Evolutionary conservation across 2,329 filamentous ascomycete genomes (phyloP).

Genomic region (Colletotrichum truncatum): DNA sequence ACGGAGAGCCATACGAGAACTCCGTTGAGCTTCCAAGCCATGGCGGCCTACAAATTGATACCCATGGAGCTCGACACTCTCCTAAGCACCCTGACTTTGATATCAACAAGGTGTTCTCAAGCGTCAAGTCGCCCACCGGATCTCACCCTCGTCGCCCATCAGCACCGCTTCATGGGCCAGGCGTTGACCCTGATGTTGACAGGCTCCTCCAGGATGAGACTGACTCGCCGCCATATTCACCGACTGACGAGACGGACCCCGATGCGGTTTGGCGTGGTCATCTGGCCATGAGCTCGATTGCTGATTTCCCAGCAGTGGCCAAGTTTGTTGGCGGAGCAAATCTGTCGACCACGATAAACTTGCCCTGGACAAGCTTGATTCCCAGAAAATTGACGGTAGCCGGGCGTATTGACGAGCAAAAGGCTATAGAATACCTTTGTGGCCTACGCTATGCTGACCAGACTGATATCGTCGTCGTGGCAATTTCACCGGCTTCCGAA

Average conservation of each 20-base stretch:
- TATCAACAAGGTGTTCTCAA: conserved; percentile 86
- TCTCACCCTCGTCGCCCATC: conserved; percentile 58
- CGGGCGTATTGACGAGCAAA: conserved; percentile 82
- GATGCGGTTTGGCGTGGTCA: conserved; percentile 82
- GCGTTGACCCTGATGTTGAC: conserved; percentile 89
- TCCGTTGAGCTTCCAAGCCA: conserved; percentile 38
- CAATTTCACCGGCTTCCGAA: conserved; percentile 72
- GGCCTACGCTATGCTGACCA: conserved; percentile 82
- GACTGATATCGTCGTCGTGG: conserved; percentile 86
- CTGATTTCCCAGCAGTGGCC: conserved; percentile 79
- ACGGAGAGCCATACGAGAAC: conserved; percentile 20
- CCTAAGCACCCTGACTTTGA: conserved; percentile 74
- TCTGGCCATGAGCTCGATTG: conserved; percentile 79
- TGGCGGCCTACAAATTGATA: conserved; percentile 52
- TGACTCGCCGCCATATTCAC: conserved; percentile 84
- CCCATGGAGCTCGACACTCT: conserved; percentile 55
- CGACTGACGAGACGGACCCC: conserved; percentile 77
- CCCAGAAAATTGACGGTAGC: conserved; percentile 76
- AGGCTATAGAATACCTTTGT: conserved; percentile 91
- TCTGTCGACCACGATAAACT: conserved; percentile 64
- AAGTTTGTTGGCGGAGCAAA: conserved; percentile 88
- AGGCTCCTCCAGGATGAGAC: conserved; percentile 83
- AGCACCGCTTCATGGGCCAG: conserved; percentile 64
- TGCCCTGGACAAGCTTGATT: conserved; percentile 78
- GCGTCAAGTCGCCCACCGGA: conserved; percentile 77